Evolutionary conservation across 495 filamentous ascomycete genomes (phyloP).

Genomic region (Podospora pseudoanserina): DNA sequence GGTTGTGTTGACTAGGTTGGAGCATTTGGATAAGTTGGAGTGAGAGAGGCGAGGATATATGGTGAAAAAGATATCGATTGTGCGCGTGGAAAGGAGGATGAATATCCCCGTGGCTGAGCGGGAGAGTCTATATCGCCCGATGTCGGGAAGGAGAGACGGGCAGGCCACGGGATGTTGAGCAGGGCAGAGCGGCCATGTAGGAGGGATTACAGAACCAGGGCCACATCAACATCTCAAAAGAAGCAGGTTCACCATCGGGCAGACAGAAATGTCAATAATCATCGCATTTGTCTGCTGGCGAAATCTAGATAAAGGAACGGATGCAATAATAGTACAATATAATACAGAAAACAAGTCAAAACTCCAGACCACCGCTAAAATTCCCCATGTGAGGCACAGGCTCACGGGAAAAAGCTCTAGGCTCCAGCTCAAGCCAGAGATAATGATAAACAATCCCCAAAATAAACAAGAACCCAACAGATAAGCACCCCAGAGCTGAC

Average conservation of each 20-base stretch:
- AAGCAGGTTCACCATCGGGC: not conserved
- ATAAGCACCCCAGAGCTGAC: not conserved
- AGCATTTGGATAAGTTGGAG: slow-evolving; percentile 95
- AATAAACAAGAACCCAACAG: not conserved
- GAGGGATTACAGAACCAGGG: not conserved
- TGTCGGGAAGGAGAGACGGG: too few relatives aligned
- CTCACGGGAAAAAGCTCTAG: not conserved
- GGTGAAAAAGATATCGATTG: too few relatives aligned
- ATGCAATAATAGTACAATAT: not conserved
- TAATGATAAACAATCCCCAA: not conserved
- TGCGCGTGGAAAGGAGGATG: too few relatives aligned
- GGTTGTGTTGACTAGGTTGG: slow-evolving; percentile 88
- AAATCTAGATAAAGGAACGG: not conserved
- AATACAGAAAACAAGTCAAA: not conserved
- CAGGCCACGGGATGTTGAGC: too few relatives aligned
- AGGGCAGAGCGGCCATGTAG: not conserved
- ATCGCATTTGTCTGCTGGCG: not conserved
- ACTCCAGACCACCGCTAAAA: not conserved
- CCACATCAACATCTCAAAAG: not conserved
- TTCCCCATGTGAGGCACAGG: not conserved
- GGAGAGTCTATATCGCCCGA: too few relatives aligned
- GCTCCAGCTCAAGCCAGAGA: not conserved
- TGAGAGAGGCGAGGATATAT: slow-evolving; percentile 36
- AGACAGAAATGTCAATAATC: not conserved
- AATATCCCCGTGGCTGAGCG: too few relatives aligned